phyloP scores from a whole-genome alignment of 805 yeast species.

The Saccharomycopsis olivae region DNA sequence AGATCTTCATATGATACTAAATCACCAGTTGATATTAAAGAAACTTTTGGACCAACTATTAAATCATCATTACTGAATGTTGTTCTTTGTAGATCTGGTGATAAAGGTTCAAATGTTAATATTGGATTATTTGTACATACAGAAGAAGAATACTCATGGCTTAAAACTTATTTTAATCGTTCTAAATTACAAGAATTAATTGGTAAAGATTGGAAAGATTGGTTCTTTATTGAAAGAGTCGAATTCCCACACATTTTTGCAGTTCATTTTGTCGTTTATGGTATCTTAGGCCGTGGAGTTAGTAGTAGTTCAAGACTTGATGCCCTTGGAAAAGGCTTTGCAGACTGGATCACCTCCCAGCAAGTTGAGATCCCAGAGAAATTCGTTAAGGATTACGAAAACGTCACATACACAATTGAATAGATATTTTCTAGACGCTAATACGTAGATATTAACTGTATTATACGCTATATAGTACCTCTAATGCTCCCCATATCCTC shows the following conservation, averaged over 20 bases:
- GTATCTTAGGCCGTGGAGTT: constrained; percentile 19
- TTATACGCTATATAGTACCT: no score
- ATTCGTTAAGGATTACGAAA: constrained; percentile 10
- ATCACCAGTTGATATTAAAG: constrained; percentile 4
- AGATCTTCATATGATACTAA: constrained; percentile 14
- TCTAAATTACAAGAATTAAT: constrained; percentile 13
- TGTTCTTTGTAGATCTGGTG: constrained; percentile 20
- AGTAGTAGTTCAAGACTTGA: constrained; percentile 19
- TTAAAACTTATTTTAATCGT: constrained; percentile 12
- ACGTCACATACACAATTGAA: constrained; percentile 8
- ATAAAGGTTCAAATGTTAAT: constrained; percentile 19
- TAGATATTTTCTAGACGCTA: no score
- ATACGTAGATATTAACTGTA: no score
- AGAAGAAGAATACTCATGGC: constrained; percentile 19
- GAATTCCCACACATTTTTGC: constrained; percentile 19
- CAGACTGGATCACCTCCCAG: constrained; percentile 16
- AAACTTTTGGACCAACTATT: constrained; percentile 17
- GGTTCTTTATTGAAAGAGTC: constrained; percentile 18
- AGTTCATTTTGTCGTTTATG: constrained; percentile 20
- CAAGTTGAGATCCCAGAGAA: constrained; percentile 15
- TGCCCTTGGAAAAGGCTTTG: constrained; percentile 19
- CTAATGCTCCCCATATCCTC: no score
- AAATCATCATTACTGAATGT: constrained; percentile 10
- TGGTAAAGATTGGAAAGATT: constrained; percentile 19
- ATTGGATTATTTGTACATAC: constrained; percentile 19